phyloP scores from a whole-genome alignment of 140 eudicot species.

The Bidens hawaiensis region DNA sequence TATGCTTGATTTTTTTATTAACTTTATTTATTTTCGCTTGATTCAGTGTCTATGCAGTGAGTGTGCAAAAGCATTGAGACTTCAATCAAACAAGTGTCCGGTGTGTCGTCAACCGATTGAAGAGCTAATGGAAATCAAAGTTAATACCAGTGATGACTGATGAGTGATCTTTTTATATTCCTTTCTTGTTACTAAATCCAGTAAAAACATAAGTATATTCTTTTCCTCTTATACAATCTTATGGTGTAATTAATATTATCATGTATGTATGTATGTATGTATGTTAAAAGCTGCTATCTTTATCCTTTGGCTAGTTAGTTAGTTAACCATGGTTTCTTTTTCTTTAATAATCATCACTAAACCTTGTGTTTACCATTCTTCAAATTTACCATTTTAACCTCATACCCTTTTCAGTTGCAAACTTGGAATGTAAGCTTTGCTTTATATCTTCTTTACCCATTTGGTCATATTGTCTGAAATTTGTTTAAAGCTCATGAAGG shows the following conservation, averaged over 20 bases:
- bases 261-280: constrained; percentile 6
- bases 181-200: constrained; percentile 26
- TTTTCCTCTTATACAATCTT: constrained; percentile 31
- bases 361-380: no score
- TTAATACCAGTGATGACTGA: constrained; percentile 38
- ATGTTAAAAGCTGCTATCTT: constrained; percentile 31
- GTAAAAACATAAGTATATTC: constrained; percentile 21
- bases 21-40: background rate
- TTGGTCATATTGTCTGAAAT: constrained; percentile 10
- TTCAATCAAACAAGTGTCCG: constrained; percentile 79
- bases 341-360: constrained; percentile 8
- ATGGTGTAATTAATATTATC: constrained; percentile 28
- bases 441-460: constrained; percentile 3
- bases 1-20: background rate
- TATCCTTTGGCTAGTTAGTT: constrained; percentile 10
- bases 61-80: constrained; percentile 70
- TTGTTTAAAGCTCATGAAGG: constrained; percentile 14
- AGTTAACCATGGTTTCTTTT: constrained; percentile 9
- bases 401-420: constrained; percentile 14
- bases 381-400: constrained; percentile 20
- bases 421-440: constrained; percentile 30
- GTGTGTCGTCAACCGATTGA: constrained; percentile 74
- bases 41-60: constrained; percentile 82
- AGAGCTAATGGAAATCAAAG: constrained; percentile 68
- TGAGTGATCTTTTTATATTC: constrained; percentile 25